Conservation (phyloP, 495 filamentous ascomycete genomes). For the Haplographium delicatum region DNA sequence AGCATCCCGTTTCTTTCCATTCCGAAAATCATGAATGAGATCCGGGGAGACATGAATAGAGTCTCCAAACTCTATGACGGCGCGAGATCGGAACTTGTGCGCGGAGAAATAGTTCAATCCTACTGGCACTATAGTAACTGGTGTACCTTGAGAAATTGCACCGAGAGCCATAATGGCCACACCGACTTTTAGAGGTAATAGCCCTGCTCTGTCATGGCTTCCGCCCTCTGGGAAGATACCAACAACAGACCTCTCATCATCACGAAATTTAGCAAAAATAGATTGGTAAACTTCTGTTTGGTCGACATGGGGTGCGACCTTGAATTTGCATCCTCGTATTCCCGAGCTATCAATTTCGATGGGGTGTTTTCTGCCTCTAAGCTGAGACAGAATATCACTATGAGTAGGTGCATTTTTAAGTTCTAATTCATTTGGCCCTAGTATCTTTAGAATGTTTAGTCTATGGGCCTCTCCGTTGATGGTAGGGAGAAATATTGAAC, state of each 20-base stretch:
- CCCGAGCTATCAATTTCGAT: conserved; percentile 49
- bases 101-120: conserved; percentile 99
- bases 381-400: conserved; percentile 59
- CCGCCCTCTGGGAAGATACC: conserved; percentile 97
- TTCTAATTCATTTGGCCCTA: conserved; percentile 70
- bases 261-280: conserved; percentile 71
- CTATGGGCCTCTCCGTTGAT: conserved; percentile 72
- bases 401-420: conserved; percentile 78
- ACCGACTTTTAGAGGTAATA: conserved; percentile 49
- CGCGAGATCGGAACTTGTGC: conserved; percentile 93
- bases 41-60: conserved; percentile 73
- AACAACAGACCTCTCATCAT: conserved; percentile 84
- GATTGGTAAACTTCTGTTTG: conserved; percentile 86
- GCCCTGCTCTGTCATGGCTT: conserved; percentile 71
- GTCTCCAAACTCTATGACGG: conserved; percentile 88
- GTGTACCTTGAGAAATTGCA: conserved; percentile 62
- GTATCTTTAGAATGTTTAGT: conserved; percentile 71
- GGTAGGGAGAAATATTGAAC: conserved; percentile 76
- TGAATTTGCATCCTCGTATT: conserved; percentile 70
- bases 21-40: conserved; percentile 74
- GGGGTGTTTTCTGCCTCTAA: conserved; percentile 60
- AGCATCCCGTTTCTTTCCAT: conserved; percentile 72
- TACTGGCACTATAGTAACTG: conserved; percentile 75
- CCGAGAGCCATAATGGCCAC: conserved; percentile 96
- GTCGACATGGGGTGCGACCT: conserved; percentile 85